phyloP scores from a whole-genome alignment of 805 yeast genomes.

The Tetrapisispora arboricola region DNA sequence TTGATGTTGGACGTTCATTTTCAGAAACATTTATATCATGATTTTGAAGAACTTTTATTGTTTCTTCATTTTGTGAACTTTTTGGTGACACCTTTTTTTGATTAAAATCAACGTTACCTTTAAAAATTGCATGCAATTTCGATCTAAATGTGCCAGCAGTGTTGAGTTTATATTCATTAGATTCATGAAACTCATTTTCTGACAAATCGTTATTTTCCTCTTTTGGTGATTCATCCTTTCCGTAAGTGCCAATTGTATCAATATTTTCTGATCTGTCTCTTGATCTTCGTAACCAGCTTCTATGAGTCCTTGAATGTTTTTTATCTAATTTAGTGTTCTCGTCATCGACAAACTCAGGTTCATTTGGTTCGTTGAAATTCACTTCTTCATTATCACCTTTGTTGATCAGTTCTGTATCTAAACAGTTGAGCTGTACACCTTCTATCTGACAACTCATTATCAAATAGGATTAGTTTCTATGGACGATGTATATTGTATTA shows the following conservation, averaged over 20 bases:
- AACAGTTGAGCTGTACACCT: too few species aligned
- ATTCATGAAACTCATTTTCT: background rate
- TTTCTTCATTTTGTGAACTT: background rate
- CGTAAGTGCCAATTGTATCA: background rate
- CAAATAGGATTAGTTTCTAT: too few species aligned
- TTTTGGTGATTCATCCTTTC: background rate
- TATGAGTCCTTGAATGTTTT: background rate
- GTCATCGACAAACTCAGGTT: background rate
- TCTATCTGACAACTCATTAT: too few species aligned
- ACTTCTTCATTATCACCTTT: too few species aligned
- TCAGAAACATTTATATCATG: background rate
- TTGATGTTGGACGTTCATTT: background rate
- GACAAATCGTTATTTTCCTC: background rate
- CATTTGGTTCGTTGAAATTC: too few species aligned
- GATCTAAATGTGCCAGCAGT: background rate
- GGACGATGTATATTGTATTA: too few species aligned
- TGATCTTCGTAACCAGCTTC: background rate
- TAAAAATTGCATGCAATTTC: background rate
- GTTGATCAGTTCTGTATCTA: too few species aligned
- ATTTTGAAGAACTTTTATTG: background rate
- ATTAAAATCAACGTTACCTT: background rate
- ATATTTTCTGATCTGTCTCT: background rate
- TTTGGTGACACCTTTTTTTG: background rate
- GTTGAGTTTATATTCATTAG: background rate
- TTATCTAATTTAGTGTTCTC: background rate